These are phyloP conservation scores for Ampelocalamus luodianensis DNA, from an alignment of 176 grass and related monocot genomes.

Conservation along the genomic window DNA sequence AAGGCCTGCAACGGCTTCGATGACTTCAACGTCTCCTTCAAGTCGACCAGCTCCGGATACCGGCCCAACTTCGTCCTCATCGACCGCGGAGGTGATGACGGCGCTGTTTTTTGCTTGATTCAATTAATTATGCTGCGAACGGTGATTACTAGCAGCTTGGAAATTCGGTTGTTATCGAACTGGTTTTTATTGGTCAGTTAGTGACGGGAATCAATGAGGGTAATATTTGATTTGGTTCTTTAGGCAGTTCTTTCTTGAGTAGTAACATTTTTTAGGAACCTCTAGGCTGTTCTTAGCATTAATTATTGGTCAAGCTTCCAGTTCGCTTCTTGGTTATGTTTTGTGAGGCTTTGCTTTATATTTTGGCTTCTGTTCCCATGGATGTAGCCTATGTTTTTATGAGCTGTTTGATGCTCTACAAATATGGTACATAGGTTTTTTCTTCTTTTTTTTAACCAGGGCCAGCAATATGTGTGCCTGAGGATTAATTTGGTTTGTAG, in stretches of 20 bases:
- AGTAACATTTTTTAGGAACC: no score
- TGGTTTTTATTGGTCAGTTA: slow-evolving; percentile 22
- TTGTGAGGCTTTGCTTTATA: not conserved
- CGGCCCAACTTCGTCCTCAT: slow-evolving; percentile 71
- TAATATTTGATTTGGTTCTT: slow-evolving; percentile 29
- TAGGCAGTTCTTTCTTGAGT: not conserved
- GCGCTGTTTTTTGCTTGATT: no score
- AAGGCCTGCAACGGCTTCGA: slow-evolving; percentile 77
- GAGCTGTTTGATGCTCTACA: slow-evolving; percentile 6
- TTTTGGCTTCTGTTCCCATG: not conserved
- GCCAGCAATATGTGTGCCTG: not conserved
- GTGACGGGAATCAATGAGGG: not conserved
- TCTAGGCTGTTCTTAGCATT: not conserved
- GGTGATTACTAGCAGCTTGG: not conserved
- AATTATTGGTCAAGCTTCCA: slow-evolving; percentile 34
- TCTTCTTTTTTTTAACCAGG: not conserved
- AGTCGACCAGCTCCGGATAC: slow-evolving; percentile 50
- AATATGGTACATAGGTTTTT: not conserved
- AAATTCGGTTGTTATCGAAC: not conserved
- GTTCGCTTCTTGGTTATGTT: not conserved
- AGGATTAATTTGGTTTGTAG: slow-evolving; percentile 6
- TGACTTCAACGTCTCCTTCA: slow-evolving; percentile 68
- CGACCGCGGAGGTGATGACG: slow-evolving; percentile 69
- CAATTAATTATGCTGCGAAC: not conserved
- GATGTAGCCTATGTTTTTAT: not conserved